phyloP scores from a whole-genome alignment of 108 stramenopile genomes.

The Skeletonema marinoi region DNA sequence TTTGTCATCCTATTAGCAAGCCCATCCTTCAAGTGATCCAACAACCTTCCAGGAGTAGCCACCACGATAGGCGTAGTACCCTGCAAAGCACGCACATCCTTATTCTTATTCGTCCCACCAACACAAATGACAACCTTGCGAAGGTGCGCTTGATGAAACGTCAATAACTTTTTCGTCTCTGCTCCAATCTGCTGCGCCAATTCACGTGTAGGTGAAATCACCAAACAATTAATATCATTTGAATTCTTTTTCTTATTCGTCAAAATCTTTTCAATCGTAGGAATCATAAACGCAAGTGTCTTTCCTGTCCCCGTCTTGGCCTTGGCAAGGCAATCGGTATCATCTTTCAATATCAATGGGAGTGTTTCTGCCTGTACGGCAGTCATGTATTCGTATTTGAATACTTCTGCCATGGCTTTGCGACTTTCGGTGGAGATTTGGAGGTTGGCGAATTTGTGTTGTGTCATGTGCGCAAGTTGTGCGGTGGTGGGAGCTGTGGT shows the following conservation, averaged over 20 bases:
- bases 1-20: slow-evolving; percentile 34
- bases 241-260: slow-evolving; percentile 1
- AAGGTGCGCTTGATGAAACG: slow-evolving; percentile 58
- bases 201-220: slow-evolving; percentile 93
- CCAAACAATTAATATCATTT: slow-evolving; percentile 71
- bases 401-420: slow-evolving; percentile 67
- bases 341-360: slow-evolving; percentile 52
- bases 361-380: slow-evolving; percentile 76
- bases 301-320: slow-evolving; percentile 94
- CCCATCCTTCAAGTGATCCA: slow-evolving; percentile 91
- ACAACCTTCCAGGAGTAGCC: slow-evolving; percentile 91
- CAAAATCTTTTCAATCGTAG: slow-evolving; percentile 76
- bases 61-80: slow-evolving; percentile 82
- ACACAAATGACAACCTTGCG: slow-evolving; percentile 70
- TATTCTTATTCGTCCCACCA: slow-evolving; percentile 82
- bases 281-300: slow-evolving; percentile 90
- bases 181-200: slow-evolving; percentile 87
- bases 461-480: slow-evolving; percentile 36
- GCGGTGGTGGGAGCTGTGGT: not conserved
- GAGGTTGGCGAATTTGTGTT: slow-evolving; percentile 47
- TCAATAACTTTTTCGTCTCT: slow-evolving; percentile 66
- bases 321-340: slow-evolving; percentile 49
- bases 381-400: slow-evolving; percentile 79
- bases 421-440: slow-evolving; percentile 37
- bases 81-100: slow-evolving; percentile 71